phyloP scores from a whole-genome alignment of 179 eudicot species.

The Pouteria campechiana region DNA sequence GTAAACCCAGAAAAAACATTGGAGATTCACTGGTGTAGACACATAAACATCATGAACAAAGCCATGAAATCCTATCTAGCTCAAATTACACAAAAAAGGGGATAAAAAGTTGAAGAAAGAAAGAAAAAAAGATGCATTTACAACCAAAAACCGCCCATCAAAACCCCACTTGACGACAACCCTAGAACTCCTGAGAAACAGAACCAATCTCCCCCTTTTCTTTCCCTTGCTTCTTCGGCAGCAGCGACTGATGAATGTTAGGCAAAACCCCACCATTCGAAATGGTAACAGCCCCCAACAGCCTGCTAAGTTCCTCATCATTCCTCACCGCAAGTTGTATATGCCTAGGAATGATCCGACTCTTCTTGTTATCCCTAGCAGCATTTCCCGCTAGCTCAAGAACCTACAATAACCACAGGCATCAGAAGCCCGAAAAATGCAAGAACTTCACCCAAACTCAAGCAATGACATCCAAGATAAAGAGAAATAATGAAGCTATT shows the following conservation, averaged over 20 bases:
- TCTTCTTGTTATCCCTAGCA: constrained; percentile 37
- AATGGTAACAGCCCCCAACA: constrained; percentile 25
- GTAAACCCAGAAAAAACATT: too few species aligned
- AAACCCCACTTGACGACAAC: too few species aligned
- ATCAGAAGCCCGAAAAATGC: too few species aligned
- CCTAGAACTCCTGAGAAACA: constrained; percentile 27
- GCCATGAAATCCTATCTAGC: too few species aligned
- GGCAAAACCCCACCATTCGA: constrained; percentile 35
- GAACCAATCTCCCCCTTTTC: constrained; percentile 21
- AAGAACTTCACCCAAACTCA: too few species aligned
- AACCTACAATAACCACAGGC: constrained; percentile 6
- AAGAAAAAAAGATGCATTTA: too few species aligned
- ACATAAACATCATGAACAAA: too few species aligned
- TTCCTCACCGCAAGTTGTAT: constrained; percentile 34
- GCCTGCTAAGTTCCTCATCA: constrained; percentile 32
- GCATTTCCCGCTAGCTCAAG: constrained; percentile 35
- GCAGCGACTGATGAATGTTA: constrained; percentile 17
- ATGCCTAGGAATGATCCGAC: constrained; percentile 26
- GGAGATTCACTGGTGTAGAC: too few species aligned
- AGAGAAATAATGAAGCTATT: background rate
- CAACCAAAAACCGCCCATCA: too few species aligned
- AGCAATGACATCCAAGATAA: background rate
- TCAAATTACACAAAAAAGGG: too few species aligned
- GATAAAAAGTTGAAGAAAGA: too few species aligned
- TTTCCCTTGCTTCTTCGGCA: constrained; percentile 26